Evolutionary conservation across 139 green algal genomes (phyloP).

Genomic region (Medakamo hakoo): DNA sequence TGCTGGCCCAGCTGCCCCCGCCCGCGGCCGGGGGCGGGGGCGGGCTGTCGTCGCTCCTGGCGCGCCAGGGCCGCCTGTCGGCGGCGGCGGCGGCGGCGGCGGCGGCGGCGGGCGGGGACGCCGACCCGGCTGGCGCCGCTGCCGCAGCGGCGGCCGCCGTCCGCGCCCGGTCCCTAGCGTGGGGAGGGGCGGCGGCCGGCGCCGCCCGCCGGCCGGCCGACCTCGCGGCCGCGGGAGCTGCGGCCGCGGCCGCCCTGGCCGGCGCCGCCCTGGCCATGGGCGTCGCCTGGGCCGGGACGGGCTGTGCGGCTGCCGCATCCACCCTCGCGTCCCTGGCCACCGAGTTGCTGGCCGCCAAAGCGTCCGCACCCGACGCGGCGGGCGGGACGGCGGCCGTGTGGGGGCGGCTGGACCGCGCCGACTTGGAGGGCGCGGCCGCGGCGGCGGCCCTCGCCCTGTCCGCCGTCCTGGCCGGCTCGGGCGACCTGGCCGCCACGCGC

Average conservation of each 20-base stretch:
- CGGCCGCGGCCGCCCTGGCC: slow-evolving; percentile 34
- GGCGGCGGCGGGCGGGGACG: background rate
- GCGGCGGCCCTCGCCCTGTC: slow-evolving; percentile 48
- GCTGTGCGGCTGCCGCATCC: slow-evolving; percentile 18
- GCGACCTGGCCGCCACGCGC: slow-evolving; percentile 67
- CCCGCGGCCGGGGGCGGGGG: too few species aligned
- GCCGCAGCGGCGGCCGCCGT: background rate
- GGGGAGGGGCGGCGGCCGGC: background rate
- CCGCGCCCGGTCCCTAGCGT: background rate
- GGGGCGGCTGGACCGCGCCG: slow-evolving; percentile 19
- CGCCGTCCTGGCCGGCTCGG: slow-evolving; percentile 82
- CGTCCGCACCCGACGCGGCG: slow-evolving; percentile 21
- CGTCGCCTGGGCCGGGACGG: slow-evolving; percentile 64
- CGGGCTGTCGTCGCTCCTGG: background rate
- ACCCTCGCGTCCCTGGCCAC: slow-evolving; percentile 37
- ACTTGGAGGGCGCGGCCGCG: slow-evolving; percentile 40
- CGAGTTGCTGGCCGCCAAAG: slow-evolving; percentile 56
- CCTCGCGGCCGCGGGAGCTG: slow-evolving; percentile 13
- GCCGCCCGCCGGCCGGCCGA: slow-evolving; percentile 1
- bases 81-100: slow-evolving; percentile 2
- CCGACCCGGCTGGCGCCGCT: background rate
- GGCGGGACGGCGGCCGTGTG: slow-evolving; percentile 1
- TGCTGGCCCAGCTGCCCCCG: slow-evolving; percentile 45
- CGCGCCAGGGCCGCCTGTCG: background rate
- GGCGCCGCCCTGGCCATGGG: slow-evolving; percentile 76